Evolutionary conservation across 2,329 filamentous ascomycete genomes (phyloP).

Genomic region (Alternaria rosae): DNA sequence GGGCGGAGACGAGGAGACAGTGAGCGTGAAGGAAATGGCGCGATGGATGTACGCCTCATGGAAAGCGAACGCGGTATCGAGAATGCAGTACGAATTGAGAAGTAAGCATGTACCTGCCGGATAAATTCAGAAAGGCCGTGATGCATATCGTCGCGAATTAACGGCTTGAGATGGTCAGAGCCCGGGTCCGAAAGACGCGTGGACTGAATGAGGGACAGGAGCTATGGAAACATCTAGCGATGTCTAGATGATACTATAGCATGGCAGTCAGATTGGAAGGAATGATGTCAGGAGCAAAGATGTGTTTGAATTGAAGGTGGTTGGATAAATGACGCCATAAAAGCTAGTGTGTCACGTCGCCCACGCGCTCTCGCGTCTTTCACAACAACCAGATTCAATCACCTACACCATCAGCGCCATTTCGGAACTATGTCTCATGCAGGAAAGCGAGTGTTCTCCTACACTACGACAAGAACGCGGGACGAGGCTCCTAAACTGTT

Average conservation of each 20-base stretch:
- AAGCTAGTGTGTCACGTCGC: background rate
- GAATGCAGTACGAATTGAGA: background rate
- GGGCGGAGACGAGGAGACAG: background rate
- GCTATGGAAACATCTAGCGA: fast-evolving
- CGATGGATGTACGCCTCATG: background rate
- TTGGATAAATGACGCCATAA: background rate
- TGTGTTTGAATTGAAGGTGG: background rate
- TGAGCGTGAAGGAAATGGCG: constrained; percentile 1
- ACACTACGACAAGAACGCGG: background rate
- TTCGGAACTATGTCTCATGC: background rate
- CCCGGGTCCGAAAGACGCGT: background rate
- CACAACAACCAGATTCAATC: background rate
- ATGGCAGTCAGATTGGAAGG: background rate
- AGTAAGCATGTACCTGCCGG: background rate
- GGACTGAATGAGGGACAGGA: background rate
- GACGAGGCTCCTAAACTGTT: background rate
- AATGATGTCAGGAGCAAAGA: background rate
- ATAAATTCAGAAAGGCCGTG: background rate
- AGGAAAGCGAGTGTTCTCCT: background rate
- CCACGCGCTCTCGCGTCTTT: background rate
- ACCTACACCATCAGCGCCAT: background rate
- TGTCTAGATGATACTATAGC: background rate
- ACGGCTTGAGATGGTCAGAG: background rate
- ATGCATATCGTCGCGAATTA: background rate
- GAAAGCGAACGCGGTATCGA: background rate